Evolutionary conservation across 495 filamentous ascomycete genomes (phyloP), one percentile per base, ranked within the genome.

Genomic region (Daldinia vernicosa): DNA sequence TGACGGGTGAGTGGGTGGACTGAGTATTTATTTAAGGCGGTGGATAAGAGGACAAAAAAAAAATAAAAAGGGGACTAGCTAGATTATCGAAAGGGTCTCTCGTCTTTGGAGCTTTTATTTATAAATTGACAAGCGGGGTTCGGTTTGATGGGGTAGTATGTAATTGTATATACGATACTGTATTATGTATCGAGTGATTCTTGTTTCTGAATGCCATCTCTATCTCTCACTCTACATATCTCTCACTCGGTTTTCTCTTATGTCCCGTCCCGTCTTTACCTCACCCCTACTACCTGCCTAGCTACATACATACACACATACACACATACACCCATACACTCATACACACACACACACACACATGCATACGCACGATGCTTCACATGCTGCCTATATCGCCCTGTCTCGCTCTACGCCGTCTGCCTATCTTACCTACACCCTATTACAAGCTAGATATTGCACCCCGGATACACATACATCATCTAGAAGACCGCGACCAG

Each of bases 61-160:
- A n/a, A n/a, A n/a, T n/a, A n/a, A n/a, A n/a, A 40, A 58, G 30
- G 33, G 28, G 45, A 22, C 47, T 33, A 35, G 33, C 33, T 35
- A 6, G 33, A 35, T 35, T 7, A n/a, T 47, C 43, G 43, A 47
- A 47, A 47, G 43, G 27, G 26, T 17, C 43, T 17, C 43, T 60
- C 47, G 60, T 65, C 33, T 43, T 8, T 60, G n/a, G 56, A 56
- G 39, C 50, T 57, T 66, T 66, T 62, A 40, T 26, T 55, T n/a
- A 17, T 28, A 60, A 55, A 14, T 60, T 70, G 62, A 50, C 67
- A 70, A 70, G 67, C 55, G 61, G 62, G 68, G 61, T 70, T 66
- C 63, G 63, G 69, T 67, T 63, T 57, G 28, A 71, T 66, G n/a
- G n/a, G n/a, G n/a, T n/a, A 30, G 28, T 30, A 30, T 30, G 28